phyloP scores from a whole-genome alignment of 2,329 filamentous ascomycete species.

The Penicillium occitanis region DNA sequence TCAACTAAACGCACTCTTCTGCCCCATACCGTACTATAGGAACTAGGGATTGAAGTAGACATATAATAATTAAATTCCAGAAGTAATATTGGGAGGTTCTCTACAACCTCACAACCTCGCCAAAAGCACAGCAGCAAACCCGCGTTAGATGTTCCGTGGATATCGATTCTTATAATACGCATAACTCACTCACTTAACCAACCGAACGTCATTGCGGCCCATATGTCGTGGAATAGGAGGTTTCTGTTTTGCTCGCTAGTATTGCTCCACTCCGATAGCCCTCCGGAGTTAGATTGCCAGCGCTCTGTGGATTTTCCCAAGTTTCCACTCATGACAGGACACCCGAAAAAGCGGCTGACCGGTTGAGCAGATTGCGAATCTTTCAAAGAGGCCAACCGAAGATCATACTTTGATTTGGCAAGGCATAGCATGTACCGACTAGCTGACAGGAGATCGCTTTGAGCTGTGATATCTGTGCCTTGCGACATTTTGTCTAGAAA shows the following conservation, averaged over 20 bases:
- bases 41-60: neutral
- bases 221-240: neutral
- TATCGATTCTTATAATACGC: neutral
- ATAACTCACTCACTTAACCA: neutral
- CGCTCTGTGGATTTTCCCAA: neutral
- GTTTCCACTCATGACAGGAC: neutral
- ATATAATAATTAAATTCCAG: neutral
- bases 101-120: neutral
- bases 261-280: neutral
- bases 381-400: conserved; percentile 9
- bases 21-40: neutral
- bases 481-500: conserved; percentile 17
- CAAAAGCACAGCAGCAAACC: neutral
- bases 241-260: neutral
- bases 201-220: neutral
- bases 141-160: neutral
- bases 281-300: neutral
- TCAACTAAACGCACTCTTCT: neutral
- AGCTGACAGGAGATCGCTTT: conserved; percentile 14
- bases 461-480: conserved; percentile 4
- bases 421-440: conserved; percentile 12
- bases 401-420: conserved; percentile 17
- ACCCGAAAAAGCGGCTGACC: neutral
- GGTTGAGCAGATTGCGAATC: neutral
- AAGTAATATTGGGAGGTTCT: neutral